Base-by-base conservation (phyloP, 1,284 basidiomycete species). In the Ceratobasidium sp. region DNA sequence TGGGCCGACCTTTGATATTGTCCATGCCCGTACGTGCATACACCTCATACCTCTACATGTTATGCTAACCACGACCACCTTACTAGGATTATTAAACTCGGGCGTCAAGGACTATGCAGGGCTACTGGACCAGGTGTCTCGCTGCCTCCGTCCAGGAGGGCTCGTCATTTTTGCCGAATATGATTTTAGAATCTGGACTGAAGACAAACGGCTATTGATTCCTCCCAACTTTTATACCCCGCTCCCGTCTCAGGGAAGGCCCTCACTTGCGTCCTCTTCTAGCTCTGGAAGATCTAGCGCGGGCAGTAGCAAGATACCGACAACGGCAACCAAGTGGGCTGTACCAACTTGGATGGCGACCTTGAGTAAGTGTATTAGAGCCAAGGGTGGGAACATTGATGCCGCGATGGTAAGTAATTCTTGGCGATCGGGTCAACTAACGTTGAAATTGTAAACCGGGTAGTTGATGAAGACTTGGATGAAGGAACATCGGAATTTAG, bases 11-110 rank as follows among this genome's bases (percentile, higher is more conserved):
- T 92, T 91, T 78, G 84, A 92, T 74, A 86, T 89, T 27, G 86
- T 90, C 0, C 90, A 92, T 74, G 83, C 84, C 32, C 85, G 87
- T 32, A 82, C 90, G 52, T 83, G 91, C 83, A 86, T 17, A 85
- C 88, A 43, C 90, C 90, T 53, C 90, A n/a, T 90, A 75, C 75
- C 87, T 81, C 47, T 60, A 27, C 10, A 68, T 40, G 70, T 43
- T 40, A 27, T 40, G 58, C 49, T 35, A 52, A 49, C 67, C 62
- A 64, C 52, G 68, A 70, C 69, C 72, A 68, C 27, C 47, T 47
- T 72, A 12, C 27, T 34, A 64, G 60, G 60, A 5, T 58, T 53
- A 31, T 31, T 60, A 22, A 52, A 52, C 38, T 38, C 65, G 70
- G 72, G 91, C 87, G 87, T 92, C 70, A 86, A 83, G 73, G 86